Evolutionary conservation across 106 monocot species (phyloP).

Genomic region (Dendrobium officinale): DNA sequence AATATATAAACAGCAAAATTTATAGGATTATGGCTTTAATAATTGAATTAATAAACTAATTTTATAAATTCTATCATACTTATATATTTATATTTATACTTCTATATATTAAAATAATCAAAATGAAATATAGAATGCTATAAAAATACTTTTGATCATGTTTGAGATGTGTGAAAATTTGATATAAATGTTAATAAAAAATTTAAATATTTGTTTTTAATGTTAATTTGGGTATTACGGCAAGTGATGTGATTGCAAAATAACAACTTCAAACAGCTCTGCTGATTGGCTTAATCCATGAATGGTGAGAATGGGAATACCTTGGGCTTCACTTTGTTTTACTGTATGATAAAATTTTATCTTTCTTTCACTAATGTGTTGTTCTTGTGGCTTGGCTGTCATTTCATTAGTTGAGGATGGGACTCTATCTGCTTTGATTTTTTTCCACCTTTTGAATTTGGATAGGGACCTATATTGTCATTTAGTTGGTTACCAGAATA

Average conservation of each 20-base stretch:
- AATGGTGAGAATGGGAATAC: neutral
- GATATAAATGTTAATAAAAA: too few relatives aligned
- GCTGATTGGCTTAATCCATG: neutral
- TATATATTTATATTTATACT: too few relatives aligned
- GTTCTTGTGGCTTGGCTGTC: neutral
- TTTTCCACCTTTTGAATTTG: neutral
- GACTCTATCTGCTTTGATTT: neutral
- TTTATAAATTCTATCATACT: too few relatives aligned
- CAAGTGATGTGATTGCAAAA: neutral
- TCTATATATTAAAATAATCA: too few relatives aligned
- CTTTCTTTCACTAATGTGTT: neutral
- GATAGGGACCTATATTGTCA: conserved; percentile 10
- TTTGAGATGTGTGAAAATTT: too few relatives aligned
- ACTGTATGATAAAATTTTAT: neutral
- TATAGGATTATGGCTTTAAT: too few relatives aligned
- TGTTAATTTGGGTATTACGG: too few relatives aligned
- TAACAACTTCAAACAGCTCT: neutral
- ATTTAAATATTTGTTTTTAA: too few relatives aligned
- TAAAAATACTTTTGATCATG: too few relatives aligned
- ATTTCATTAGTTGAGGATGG: neutral
- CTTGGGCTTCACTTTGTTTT: neutral
- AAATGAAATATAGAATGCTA: too few relatives aligned
- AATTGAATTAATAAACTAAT: too few relatives aligned
- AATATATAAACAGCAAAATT: too few relatives aligned
- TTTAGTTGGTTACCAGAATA: conserved; percentile 8